These are phyloP conservation scores for Quercus ilex DNA, from an alignment of 306 rosid genomes.

Conservation along the genomic window DNA sequence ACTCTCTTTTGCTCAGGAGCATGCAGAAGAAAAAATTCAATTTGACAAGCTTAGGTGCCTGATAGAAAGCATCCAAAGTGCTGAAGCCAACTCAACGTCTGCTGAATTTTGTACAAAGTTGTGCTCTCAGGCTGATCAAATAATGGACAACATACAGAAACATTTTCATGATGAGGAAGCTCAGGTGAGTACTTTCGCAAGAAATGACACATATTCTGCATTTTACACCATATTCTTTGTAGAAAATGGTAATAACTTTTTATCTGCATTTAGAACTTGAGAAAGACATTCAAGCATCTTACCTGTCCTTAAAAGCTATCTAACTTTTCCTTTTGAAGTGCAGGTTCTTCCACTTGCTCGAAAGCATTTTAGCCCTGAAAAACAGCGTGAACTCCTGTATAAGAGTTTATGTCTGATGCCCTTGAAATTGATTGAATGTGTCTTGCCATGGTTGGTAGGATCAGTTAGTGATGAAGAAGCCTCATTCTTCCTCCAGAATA, in stretches of 20 bases:
- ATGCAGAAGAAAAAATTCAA: constrained; percentile 21
- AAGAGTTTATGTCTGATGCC: constrained; percentile 71
- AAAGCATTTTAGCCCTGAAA: constrained; percentile 57
- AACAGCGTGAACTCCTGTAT: constrained; percentile 61
- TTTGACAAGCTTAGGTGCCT: constrained; percentile 27
- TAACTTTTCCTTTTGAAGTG: constrained; percentile 2
- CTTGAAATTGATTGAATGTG: constrained; percentile 63
- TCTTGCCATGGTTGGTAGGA: constrained; percentile 68
- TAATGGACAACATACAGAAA: constrained; percentile 17
- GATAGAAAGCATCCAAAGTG: constrained; percentile 27
- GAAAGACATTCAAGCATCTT: constrained; percentile 4
- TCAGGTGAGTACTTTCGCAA: constrained; percentile 17
- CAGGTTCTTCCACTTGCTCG: constrained; percentile 77
- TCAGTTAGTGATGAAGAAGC: constrained; percentile 59
- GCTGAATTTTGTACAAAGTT: constrained; percentile 13
- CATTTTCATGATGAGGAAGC: constrained; percentile 28
- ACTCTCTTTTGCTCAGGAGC: constrained; percentile 22
- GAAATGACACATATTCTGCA: not conserved
- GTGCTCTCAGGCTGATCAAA: constrained; percentile 23
- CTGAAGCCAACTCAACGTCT: constrained; percentile 12
- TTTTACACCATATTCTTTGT: not conserved
- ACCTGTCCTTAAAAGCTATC: constrained; percentile 10
- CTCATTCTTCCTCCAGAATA: constrained; percentile 45
- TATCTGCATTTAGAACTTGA: not conserved
- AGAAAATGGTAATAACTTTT: not conserved